Conservation (phyloP, 2,329 filamentous ascomycete species). For the Alternaria brassicicola region DNA sequence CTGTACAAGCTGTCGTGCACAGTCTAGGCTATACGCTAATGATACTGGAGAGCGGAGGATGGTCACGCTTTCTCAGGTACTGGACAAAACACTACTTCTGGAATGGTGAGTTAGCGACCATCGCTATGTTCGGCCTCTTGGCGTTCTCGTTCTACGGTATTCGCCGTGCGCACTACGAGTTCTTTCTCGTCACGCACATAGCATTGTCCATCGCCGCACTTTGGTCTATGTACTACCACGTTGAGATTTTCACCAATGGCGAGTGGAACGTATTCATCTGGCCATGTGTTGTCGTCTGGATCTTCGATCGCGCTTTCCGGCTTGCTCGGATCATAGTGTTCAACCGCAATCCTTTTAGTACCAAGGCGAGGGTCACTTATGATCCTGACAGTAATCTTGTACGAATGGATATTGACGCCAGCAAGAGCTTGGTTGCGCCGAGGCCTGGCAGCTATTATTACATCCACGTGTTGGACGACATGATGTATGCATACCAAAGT, state of each 20-base stretch:
- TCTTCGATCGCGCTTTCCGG: slow-evolving; percentile 57
- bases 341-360: slow-evolving; percentile 48
- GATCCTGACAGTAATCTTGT: slow-evolving; percentile 54
- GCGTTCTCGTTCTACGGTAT: slow-evolving; percentile 60
- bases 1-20: slow-evolving; percentile 67
- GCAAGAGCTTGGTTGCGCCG: slow-evolving; percentile 42
- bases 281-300: slow-evolving; percentile 58
- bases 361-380: slow-evolving; percentile 52
- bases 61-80: slow-evolving; percentile 47
- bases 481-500: slow-evolving; percentile 55
- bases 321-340: slow-evolving; percentile 53
- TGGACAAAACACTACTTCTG: slow-evolving; percentile 58
- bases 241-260: slow-evolving; percentile 58
- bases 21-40: slow-evolving; percentile 64
- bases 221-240: slow-evolving; percentile 59
- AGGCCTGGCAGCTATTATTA: slow-evolving; percentile 59
- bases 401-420: slow-evolving; percentile 53
- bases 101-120: slow-evolving; percentile 54
- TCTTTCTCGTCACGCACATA: slow-evolving; percentile 54
- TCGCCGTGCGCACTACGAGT: slow-evolving; percentile 56
- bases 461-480: slow-evolving; percentile 54
- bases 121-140: slow-evolving; percentile 54
- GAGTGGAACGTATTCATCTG: slow-evolving; percentile 59
- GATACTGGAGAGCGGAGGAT: slow-evolving; percentile 46
- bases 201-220: slow-evolving; percentile 52